These are phyloP conservation scores for Ploettnerulaceae sp. DNA, from an alignment of 2,329 filamentous ascomycete species.

Conservation along the genomic window DNA sequence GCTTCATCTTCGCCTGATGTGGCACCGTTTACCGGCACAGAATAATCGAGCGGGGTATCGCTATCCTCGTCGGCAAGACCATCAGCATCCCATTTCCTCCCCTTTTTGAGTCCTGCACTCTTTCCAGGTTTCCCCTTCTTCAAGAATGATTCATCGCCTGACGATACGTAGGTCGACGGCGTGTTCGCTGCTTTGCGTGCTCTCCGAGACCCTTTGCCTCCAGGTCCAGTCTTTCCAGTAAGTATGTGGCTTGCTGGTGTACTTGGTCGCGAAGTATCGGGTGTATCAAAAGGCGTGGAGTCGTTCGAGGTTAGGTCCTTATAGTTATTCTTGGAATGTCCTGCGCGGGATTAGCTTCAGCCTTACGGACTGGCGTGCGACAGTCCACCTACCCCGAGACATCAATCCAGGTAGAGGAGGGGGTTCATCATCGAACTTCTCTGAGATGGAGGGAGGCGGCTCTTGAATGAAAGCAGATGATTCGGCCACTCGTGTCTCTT, in stretches of 20 bases:
- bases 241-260: constrained; percentile 69
- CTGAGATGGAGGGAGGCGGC: constrained; percentile 20
- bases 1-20: constrained; percentile 50
- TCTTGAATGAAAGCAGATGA: constrained; percentile 25
- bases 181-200: constrained; percentile 65
- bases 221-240: constrained; percentile 68
- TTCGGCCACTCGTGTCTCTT: constrained; percentile 27
- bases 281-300: constrained; percentile 64
- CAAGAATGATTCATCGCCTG: constrained; percentile 71
- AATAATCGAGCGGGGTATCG: constrained; percentile 81
- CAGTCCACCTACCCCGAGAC: constrained; percentile 24
- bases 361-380: background rate
- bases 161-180: constrained; percentile 61
- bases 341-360: constrained; percentile 18
- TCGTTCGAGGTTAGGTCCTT: constrained; percentile 41
- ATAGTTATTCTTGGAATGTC: constrained; percentile 29
- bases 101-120: constrained; percentile 66
- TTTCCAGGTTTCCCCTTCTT: constrained; percentile 52
- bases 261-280: constrained; percentile 71
- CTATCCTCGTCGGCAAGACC: constrained; percentile 79
- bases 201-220: constrained; percentile 72
- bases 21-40: constrained; percentile 51
- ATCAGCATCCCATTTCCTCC: constrained; percentile 87
- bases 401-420: constrained; percentile 40
- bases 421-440: constrained; percentile 41